Evolutionary conservation across 169 alveolate species (phyloP).

Genomic region (Eimeria zaria): DNA sequence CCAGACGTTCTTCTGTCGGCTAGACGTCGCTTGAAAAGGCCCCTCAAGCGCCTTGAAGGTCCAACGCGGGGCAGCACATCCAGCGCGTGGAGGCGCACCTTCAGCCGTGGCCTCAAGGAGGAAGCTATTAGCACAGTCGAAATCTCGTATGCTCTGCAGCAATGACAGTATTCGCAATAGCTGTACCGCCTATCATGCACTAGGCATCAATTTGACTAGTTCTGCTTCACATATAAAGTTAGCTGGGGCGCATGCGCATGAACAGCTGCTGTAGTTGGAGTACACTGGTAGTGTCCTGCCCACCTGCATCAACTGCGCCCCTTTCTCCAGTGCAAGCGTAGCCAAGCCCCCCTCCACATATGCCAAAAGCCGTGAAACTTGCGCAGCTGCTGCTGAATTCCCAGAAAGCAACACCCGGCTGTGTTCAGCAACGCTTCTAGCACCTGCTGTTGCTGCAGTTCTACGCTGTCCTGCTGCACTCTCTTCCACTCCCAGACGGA

Average conservation of each 20-base stretch:
- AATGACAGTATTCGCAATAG: slow-evolving; percentile 6
- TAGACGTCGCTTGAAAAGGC: slow-evolving; percentile 29
- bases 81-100: slow-evolving; percentile 37
- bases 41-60: slow-evolving; percentile 31
- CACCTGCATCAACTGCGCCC: slow-evolving; percentile 66
- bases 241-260: not conserved
- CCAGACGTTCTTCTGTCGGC: slow-evolving; percentile 41
- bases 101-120: slow-evolving; percentile 60
- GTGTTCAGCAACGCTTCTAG: not conserved
- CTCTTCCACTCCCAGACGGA: slow-evolving; percentile 55
- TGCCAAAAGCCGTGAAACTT: slow-evolving; percentile 17
- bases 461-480: not conserved
- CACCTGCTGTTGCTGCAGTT: not conserved
- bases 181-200: not conserved
- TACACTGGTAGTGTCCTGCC: not conserved
- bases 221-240: not conserved
- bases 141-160: slow-evolving; percentile 75
- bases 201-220: not conserved
- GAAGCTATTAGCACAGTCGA: slow-evolving; percentile 67
- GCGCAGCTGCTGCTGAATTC: slow-evolving; percentile 4
- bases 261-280: slow-evolving; percentile 4
- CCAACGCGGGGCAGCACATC: slow-evolving; percentile 55
- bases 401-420: not conserved
- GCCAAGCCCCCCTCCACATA: slow-evolving; percentile 62
- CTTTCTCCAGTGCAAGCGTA: slow-evolving; percentile 48